Evolutionary conservation across 1,284 basidiomycete genomes (phyloP).

Genomic region (Cutaneotrichosporon sp.): DNA sequence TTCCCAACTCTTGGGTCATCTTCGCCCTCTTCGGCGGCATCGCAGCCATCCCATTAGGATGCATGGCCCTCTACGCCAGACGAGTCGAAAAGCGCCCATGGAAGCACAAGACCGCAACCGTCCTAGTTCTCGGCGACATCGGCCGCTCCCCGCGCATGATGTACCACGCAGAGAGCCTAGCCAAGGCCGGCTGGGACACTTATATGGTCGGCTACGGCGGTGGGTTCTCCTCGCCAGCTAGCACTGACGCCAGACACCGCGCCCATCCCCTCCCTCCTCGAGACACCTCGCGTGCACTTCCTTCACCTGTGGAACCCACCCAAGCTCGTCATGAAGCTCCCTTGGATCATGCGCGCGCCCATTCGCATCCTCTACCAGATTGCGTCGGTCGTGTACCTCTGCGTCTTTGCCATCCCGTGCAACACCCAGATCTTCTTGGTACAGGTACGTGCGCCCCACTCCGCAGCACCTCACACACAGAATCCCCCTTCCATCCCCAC

Average conservation of each 20-base stretch:
- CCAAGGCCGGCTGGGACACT: conserved; percentile 75
- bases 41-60: conserved; percentile 11
- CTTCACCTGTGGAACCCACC: conserved; percentile 70
- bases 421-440: conserved; percentile 86
- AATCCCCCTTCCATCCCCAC: conserved; percentile 98
- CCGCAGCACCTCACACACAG: conserved; percentile 57
- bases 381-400: conserved; percentile 62
- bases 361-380: conserved; percentile 77
- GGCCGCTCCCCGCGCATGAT: conserved; percentile 97
- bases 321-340: conserved; percentile 59
- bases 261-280: conserved; percentile 68
- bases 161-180: conserved; percentile 94
- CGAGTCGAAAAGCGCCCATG: conserved; percentile 25
- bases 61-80: conserved; percentile 15
- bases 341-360: conserved; percentile 75
- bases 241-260: conserved; percentile 62
- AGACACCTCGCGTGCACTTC: conserved; percentile 65
- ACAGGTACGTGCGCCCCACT: conserved; percentile 63
- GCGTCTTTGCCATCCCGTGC: conserved; percentile 61
- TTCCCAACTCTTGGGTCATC: conserved; percentile 10
- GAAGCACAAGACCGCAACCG: conserved; percentile 62
- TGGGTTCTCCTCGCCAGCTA: conserved; percentile 49
- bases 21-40: conserved; percentile 16
- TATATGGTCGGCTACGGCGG: conserved; percentile 84
- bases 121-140: conserved; percentile 93